Evolutionary conservation across 2,329 filamentous ascomycete species (phyloP).

Genomic region (Aspergillus latus): DNA sequence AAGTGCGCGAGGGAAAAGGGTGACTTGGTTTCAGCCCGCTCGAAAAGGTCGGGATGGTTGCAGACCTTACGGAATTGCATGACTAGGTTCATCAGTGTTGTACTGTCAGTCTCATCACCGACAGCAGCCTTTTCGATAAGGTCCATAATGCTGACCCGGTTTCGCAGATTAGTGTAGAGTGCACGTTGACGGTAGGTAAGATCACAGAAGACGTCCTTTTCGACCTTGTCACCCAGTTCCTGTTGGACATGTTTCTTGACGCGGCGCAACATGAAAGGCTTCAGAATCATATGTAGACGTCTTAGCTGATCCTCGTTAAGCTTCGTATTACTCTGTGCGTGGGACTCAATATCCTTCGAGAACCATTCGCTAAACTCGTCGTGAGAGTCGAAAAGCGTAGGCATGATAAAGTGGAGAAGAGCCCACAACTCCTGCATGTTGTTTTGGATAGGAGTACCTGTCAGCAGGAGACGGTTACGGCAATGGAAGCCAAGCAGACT

Average conservation of each 20-base stretch:
- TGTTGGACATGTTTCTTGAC: conserved; percentile 99
- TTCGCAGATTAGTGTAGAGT: conserved; percentile 86
- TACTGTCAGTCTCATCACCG: conserved; percentile 91
- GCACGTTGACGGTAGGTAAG: conserved; percentile 94
- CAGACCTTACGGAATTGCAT: conserved; percentile 99
- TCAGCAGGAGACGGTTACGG: conserved; percentile 87
- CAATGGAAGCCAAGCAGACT: conserved; percentile 90
- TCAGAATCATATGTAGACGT: conserved; percentile 96
- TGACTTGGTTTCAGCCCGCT: conserved; percentile 86
- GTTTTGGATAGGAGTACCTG: conserved; percentile 97
- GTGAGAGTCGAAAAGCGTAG: conserved; percentile 78
- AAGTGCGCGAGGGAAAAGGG: conserved; percentile 82
- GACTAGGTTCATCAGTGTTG: conserved; percentile 96
- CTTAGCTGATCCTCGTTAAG: conserved; percentile 97
- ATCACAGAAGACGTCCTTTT: conserved; percentile 93
- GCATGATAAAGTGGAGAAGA: conserved; percentile 98
- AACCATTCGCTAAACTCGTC: conserved; percentile 57
- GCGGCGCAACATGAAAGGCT: conserved; percentile 98
- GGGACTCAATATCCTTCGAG: conserved; percentile 77
- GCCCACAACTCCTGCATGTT: conserved; percentile 99
- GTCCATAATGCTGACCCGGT: conserved; percentile 98
- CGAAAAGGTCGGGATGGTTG: conserved; percentile 96
- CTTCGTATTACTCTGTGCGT: conserved; percentile 98
- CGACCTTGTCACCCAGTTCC: conserved; percentile 97
- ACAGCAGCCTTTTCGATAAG: conserved; percentile 95